Evolutionary conservation across 2,329 filamentous ascomycete species (phyloP).

Genomic region (Dactylellina haptotyla): DNA sequence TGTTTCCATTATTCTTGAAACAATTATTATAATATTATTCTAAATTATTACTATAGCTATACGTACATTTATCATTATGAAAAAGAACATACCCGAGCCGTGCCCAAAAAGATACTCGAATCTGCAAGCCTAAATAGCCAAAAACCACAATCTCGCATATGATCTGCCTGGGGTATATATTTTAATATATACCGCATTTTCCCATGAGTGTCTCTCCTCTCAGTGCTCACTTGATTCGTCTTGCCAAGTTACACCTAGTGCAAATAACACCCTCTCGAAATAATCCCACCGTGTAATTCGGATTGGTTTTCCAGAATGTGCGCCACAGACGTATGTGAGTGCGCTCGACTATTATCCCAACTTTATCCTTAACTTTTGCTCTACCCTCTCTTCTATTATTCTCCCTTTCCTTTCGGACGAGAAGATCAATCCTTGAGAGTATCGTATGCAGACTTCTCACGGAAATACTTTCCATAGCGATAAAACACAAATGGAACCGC

Average conservation of each 20-base stretch:
- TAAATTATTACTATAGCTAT: too few species aligned
- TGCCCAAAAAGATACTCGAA: background rate
- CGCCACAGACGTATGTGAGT: conserved; percentile 19
- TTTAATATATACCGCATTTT: conserved; percentile 47
- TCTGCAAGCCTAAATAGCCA: conserved; percentile 35
- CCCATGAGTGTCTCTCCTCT: background rate
- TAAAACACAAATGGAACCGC: conserved; percentile 68
- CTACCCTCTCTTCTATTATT: too few species aligned
- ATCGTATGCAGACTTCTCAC: conserved; percentile 51
- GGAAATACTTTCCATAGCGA: conserved; percentile 64
- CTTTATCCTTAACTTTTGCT: background rate
- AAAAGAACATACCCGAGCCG: conserved; percentile 1
- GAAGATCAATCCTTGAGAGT: conserved; percentile 36
- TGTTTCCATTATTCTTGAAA: too few species aligned
- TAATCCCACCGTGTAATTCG: too few species aligned
- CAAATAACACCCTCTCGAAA: background rate
- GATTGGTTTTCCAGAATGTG: background rate
- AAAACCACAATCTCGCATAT: conserved; percentile 42
- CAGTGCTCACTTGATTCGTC: background rate
- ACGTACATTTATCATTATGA: conserved; percentile 9
- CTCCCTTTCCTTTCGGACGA: background rate
- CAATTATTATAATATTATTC: too few species aligned
- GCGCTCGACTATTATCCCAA: background rate
- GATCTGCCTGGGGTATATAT: conserved; percentile 35
- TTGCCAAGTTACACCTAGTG: background rate